These are phyloP conservation scores for Alternaria triticina DNA, from an alignment of 2,329 filamentous ascomycete genomes.

Conservation along the genomic window DNA sequence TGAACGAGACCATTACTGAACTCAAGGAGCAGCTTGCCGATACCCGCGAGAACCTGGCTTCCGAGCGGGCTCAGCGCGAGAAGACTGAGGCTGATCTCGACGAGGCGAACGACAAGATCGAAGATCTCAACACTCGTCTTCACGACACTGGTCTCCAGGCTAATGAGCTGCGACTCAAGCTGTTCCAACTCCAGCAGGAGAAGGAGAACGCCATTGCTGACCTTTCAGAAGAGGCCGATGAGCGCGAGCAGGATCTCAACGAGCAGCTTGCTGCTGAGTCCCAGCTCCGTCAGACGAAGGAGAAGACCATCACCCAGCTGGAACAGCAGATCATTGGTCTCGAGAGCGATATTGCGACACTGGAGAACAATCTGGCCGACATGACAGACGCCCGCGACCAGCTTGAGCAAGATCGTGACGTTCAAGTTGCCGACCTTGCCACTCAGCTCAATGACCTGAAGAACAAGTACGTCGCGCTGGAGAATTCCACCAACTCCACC, in stretches of 20 bases:
- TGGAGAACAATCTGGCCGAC: conserved; percentile 26
- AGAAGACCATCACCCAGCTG: conserved; percentile 44
- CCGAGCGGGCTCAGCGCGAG: conserved; percentile 54
- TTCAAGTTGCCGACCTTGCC: conserved; percentile 44
- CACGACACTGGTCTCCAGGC: conserved; percentile 52
- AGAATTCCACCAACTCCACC: conserved; percentile 39
- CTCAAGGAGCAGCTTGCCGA: conserved; percentile 49
- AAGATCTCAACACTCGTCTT: conserved; percentile 49
- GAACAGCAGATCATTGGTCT: conserved; percentile 45
- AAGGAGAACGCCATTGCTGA: conserved; percentile 48
- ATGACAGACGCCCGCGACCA: conserved; percentile 42
- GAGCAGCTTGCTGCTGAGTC: conserved; percentile 49
- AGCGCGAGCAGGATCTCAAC: conserved; percentile 50
- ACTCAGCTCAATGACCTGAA: conserved; percentile 42
- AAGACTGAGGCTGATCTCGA: conserved; percentile 53
- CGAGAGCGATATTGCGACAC: conserved; percentile 38
- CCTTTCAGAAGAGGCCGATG: conserved; percentile 46
- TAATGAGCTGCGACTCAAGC: conserved; percentile 57
- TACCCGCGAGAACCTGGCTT: conserved; percentile 46
- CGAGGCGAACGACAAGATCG: conserved; percentile 50
- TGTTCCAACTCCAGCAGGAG: conserved; percentile 54
- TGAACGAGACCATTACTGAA: conserved; percentile 43
- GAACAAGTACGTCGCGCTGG: conserved; percentile 39
- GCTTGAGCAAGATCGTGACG: conserved; percentile 39
- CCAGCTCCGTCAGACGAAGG: conserved; percentile 46